Evolutionary conservation across 768 basidiomycete species (phyloP).

Genomic region (Lentinula sp.): DNA sequence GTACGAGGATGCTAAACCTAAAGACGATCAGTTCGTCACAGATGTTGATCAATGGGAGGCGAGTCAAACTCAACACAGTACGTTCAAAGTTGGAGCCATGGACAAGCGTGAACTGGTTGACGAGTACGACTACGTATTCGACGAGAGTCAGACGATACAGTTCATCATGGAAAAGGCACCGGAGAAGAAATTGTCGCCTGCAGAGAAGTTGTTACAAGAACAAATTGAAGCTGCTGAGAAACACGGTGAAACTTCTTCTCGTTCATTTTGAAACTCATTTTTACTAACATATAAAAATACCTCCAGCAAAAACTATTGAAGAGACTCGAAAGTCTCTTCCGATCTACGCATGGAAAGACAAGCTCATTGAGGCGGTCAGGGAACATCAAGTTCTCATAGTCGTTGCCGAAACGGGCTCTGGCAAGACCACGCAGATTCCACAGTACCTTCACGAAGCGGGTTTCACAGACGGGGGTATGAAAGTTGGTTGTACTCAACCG

Average conservation of each 20-base stretch:
- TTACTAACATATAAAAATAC: neutral
- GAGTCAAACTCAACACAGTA: constrained; percentile 82
- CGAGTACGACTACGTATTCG: constrained; percentile 96
- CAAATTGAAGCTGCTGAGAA: constrained; percentile 92
- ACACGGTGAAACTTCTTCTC: constrained; percentile 51
- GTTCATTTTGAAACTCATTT: neutral
- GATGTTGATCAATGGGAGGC: constrained; percentile 99
- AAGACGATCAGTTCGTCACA: constrained; percentile 92
- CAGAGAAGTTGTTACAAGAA: constrained; percentile 77
- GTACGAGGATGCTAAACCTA: constrained; percentile 89
- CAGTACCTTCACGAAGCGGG: constrained; percentile 99
- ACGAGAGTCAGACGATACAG: constrained; percentile 94
- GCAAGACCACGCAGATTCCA: constrained; percentile 97
- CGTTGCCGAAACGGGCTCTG: constrained; percentile 97
- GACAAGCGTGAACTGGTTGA: constrained; percentile 81
- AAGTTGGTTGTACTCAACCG: constrained; percentile 95
- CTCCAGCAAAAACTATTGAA: constrained; percentile 78
- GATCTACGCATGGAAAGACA: constrained; percentile 83
- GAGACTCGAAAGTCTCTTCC: constrained; percentile 92
- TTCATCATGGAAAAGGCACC: constrained; percentile 86
- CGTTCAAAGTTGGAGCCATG: constrained; percentile 87
- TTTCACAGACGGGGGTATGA: constrained; percentile 81
- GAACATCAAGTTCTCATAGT: constrained; percentile 95
- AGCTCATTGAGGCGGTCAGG: constrained; percentile 82
- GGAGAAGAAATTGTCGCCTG: constrained; percentile 66